A percentile compares a stretch with the other conserved stretches of the same genome.
Conservation (phyloP, 2,329 filamentous ascomycete genomes). For the Fusarium devonianum region DNA sequence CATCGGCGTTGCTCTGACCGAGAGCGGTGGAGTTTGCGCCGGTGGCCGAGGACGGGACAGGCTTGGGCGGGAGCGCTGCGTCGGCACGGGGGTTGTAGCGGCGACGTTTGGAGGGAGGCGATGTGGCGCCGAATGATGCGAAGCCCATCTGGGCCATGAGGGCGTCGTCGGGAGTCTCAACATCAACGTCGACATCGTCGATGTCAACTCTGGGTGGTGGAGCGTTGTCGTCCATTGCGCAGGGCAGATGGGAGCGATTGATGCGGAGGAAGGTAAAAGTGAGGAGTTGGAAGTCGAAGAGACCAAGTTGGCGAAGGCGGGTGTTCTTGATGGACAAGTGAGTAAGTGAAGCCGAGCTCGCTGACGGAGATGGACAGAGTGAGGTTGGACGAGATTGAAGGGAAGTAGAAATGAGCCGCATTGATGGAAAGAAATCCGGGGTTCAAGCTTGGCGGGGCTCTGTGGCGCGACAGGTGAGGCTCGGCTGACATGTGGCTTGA, state of each 20-base stretch:
- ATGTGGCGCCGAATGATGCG: slow-evolving; percentile 69
- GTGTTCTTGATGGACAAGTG: no score
- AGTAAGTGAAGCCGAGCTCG: slow-evolving; percentile 6
- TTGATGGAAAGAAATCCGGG: slow-evolving; percentile 39
- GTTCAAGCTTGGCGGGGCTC: slow-evolving; percentile 28
- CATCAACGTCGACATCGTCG: no score
- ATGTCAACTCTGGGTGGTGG: slow-evolving; percentile 6
- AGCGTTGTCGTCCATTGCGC: slow-evolving; percentile 13
- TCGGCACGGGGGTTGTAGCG: slow-evolving; percentile 67
- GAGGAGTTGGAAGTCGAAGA: no score
- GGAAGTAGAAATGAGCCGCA: slow-evolving; percentile 25
- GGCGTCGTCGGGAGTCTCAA: slow-evolving; percentile 44
- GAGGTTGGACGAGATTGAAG: slow-evolving; percentile 24
- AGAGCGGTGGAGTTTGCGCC: slow-evolving; percentile 50
- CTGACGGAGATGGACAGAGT: slow-evolving; percentile 9
- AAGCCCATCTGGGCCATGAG: slow-evolving; percentile 77
- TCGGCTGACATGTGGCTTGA: slow-evolving; percentile 23
- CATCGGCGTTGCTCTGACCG: slow-evolving; percentile 50
- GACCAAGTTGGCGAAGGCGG: no score
- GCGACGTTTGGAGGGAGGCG: slow-evolving; percentile 67
- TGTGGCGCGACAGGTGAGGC: slow-evolving; percentile 26
- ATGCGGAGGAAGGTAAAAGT: neutral
- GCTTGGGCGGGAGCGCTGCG: slow-evolving; percentile 47
- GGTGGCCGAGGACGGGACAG: slow-evolving; percentile 36
- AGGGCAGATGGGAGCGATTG: neutral